Evolutionary conservation across 352 stramenopile genomes (phyloP).

Genomic region (Globisporangium irregulare): DNA sequence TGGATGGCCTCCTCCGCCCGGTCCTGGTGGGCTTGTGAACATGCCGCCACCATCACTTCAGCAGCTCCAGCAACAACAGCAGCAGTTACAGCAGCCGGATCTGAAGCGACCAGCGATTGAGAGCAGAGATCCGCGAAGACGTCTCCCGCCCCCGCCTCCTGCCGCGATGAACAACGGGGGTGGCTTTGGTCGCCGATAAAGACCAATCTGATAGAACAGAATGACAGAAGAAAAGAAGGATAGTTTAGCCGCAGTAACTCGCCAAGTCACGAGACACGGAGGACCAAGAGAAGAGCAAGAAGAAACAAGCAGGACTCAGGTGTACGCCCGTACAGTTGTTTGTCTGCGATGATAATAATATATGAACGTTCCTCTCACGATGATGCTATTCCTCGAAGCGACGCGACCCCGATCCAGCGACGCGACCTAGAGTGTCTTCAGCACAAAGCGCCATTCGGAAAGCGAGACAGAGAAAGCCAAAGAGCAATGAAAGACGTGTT

Average conservation of each 20-base stretch:
- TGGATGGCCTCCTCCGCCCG: slow-evolving; percentile 13
- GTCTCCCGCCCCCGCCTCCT: slow-evolving; percentile 5
- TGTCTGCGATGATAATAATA: neutral
- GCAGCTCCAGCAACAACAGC: slow-evolving; percentile 10
- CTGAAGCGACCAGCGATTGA: slow-evolving; percentile 14
- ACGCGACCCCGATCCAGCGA: neutral
- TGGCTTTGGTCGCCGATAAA: slow-evolving; percentile 11
- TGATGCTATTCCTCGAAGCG: neutral
- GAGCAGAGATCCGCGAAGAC: slow-evolving; percentile 14
- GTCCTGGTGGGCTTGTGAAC: slow-evolving; percentile 5
- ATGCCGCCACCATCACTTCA: slow-evolving; percentile 9
- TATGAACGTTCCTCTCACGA: neutral
- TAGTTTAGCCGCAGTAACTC: no score
- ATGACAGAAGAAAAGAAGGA: neutral
- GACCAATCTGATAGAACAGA: neutral
- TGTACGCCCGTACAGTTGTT: neutral
- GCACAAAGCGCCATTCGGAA: neutral
- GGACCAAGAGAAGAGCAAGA: neutral
- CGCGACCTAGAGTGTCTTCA: neutral
- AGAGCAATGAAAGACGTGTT: slow-evolving; percentile 53
- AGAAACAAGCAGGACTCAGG: neutral
- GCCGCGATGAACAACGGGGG: neutral
- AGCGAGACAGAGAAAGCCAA: neutral
- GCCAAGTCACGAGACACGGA: no score
- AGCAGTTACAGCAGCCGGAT: slow-evolving; percentile 10